phyloP scores from a whole-genome alignment of 2,329 filamentous ascomycete genomes.

The Alternaria burnsii region DNA sequence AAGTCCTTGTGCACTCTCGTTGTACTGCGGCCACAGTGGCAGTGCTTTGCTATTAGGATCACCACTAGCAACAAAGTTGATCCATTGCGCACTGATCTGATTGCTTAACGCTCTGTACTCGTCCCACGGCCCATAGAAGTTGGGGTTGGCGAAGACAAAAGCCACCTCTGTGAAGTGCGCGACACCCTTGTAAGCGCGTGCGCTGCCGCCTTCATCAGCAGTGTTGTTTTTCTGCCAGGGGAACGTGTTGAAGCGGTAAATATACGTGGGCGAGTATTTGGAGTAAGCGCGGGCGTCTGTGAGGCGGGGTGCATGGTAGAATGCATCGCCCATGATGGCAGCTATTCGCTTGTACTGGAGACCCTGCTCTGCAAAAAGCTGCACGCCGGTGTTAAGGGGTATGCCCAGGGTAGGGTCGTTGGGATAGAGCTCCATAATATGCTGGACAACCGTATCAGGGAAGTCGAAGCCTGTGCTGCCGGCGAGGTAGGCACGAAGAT shows the following conservation, averaged over 20 bases:
- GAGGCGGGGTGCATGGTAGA: slow-evolving; percentile 65
- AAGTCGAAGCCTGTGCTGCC: slow-evolving; percentile 46
- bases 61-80: slow-evolving; percentile 53
- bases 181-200: slow-evolving; percentile 56
- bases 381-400: slow-evolving; percentile 42
- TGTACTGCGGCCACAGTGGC: slow-evolving; percentile 55
- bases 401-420: slow-evolving; percentile 46
- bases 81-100: slow-evolving; percentile 58
- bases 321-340: slow-evolving; percentile 62
- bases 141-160: slow-evolving; percentile 58
- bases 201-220: slow-evolving; percentile 54
- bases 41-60: slow-evolving; percentile 49
- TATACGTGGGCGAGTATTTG: slow-evolving; percentile 62
- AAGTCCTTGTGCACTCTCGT: slow-evolving; percentile 44
- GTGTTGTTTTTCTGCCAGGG: slow-evolving; percentile 41
- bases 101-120: slow-evolving; percentile 53
- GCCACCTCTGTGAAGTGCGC: slow-evolving; percentile 64
- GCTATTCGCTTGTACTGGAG: slow-evolving; percentile 64
- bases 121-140: slow-evolving; percentile 49
- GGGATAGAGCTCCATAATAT: slow-evolving; percentile 47
- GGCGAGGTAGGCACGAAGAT: slow-evolving; percentile 53
- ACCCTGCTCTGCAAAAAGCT: slow-evolving; percentile 44
- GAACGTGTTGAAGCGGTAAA: slow-evolving; percentile 67
- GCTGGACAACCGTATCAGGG: slow-evolving; percentile 40
- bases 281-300: slow-evolving; percentile 55